phyloP scores from a whole-genome alignment of 306 rosid genomes.

The Chamaecrista fasciculata region DNA sequence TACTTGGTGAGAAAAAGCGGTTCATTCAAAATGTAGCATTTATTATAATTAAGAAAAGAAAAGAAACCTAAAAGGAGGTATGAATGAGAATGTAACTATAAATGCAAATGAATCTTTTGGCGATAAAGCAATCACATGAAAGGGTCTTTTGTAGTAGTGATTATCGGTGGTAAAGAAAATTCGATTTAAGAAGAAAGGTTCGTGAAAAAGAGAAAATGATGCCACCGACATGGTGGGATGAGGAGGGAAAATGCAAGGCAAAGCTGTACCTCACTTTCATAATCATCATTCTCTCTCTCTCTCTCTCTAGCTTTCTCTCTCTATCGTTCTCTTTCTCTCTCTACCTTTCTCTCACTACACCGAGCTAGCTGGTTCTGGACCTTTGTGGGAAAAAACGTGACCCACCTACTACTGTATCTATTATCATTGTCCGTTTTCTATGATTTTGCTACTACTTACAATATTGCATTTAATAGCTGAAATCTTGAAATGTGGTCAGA shows the following conservation, averaged over 20 bases:
- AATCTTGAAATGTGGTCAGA: not conserved
- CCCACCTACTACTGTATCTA: not conserved
- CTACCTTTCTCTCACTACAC: not conserved
- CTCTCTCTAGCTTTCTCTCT: not conserved
- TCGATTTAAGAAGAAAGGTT: not conserved
- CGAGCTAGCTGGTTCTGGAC: slow-evolving; percentile 7
- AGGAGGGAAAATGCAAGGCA: slow-evolving; percentile 10
- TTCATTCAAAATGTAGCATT: slow-evolving; percentile 27
- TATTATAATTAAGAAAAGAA: not conserved
- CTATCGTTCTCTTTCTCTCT: not conserved
- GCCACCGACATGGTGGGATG: slow-evolving; percentile 18
- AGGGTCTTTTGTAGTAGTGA: not conserved
- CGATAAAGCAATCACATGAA: slow-evolving; percentile 27
- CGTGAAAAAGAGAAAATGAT: not conserved
- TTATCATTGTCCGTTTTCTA: not conserved
- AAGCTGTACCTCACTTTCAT: slow-evolving; percentile 21
- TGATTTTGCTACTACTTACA: not conserved
- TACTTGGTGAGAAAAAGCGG: slow-evolving; percentile 9
- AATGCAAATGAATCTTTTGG: slow-evolving; percentile 1
- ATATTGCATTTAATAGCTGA: not conserved
- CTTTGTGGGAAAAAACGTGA: not conserved
- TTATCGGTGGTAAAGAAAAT: not conserved
- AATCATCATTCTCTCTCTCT: not conserved
- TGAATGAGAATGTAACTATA: not conserved
- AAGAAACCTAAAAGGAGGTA: not conserved